These are phyloP conservation scores for Maudiozyma serrabonitensis DNA, from an alignment of 805 yeast genomes.

Conservation along the genomic window DNA sequence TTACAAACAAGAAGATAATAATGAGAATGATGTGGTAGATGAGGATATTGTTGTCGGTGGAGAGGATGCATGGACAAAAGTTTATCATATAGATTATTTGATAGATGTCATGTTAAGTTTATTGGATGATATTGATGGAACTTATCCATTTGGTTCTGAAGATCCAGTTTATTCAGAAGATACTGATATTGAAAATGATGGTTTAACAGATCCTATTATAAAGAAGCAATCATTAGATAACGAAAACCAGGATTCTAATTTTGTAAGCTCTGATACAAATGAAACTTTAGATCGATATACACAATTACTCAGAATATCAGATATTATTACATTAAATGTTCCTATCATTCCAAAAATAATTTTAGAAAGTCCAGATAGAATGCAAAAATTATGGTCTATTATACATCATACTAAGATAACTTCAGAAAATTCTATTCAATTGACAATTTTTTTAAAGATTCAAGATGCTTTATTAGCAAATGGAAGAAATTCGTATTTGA, in stretches of 20 bases:
- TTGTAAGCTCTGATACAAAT: neutral
- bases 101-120: conserved; percentile 22
- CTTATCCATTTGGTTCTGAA: neutral
- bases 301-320: conserved; percentile 40
- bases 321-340: conserved; percentile 77
- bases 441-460: conserved; percentile 78
- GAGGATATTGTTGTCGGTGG: no score
- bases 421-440: conserved; percentile 62
- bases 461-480: conserved; percentile 80
- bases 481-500: conserved; percentile 38
- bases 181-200: neutral
- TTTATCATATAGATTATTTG: conserved; percentile 24
- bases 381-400: conserved; percentile 70
- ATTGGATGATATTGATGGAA: conserved; percentile 13
- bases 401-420: conserved; percentile 45
- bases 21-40: no score
- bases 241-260: neutral
- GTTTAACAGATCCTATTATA: neutral
- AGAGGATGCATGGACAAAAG: conserved; percentile 7
- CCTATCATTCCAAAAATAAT: conserved; percentile 88
- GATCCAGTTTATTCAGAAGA: neutral
- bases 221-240: neutral
- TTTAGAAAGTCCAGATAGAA: conserved; percentile 56
- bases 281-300: conserved; percentile 8
- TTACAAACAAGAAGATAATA: conserved; percentile 9